Conservation (phyloP, 805 yeast genomes). For the Suhomyces sp. region DNA sequence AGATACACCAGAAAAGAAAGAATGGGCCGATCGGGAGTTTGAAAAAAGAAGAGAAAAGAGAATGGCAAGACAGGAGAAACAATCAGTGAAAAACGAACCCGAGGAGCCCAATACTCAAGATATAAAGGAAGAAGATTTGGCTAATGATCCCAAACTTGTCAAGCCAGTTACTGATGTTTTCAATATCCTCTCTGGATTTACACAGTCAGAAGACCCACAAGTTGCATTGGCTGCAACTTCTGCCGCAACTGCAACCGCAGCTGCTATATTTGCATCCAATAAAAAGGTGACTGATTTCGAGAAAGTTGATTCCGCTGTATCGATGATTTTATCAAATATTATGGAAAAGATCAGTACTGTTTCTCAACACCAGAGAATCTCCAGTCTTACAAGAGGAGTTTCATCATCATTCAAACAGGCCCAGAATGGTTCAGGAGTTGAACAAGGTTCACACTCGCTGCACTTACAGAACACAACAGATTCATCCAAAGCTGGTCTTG, state of each 20-base stretch:
- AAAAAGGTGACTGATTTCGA: conserved; percentile 19
- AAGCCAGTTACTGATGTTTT: conserved; percentile 33
- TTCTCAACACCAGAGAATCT: conserved; percentile 24
- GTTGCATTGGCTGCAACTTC: conserved; percentile 36
- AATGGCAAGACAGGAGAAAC: conserved; percentile 22
- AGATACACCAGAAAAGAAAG: conserved; percentile 50
- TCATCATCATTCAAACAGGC: background rate
- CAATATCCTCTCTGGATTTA: conserved; percentile 35
- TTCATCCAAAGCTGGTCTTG: background rate
- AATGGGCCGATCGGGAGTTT: conserved; percentile 79
- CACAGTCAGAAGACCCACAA: conserved; percentile 32
- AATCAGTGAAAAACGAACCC: conserved; percentile 12
- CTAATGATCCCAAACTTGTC: conserved; percentile 25
- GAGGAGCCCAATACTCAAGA: conserved; percentile 17
- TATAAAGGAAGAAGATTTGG: conserved; percentile 15
- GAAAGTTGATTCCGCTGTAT: conserved; percentile 23
- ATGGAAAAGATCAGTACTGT: conserved; percentile 20
- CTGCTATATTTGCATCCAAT: conserved; percentile 34
- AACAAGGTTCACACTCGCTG: too few species aligned
- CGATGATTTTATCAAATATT: conserved; percentile 21
- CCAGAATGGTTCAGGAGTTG: too few species aligned
- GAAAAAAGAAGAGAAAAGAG: conserved; percentile 62
- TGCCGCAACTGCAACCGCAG: conserved; percentile 37
- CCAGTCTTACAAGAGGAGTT: conserved; percentile 23
- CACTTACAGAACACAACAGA: too few species aligned